phyloP scores from a whole-genome alignment of 2,329 filamentous ascomycete species.

The Scedosporium apiospermum region DNA sequence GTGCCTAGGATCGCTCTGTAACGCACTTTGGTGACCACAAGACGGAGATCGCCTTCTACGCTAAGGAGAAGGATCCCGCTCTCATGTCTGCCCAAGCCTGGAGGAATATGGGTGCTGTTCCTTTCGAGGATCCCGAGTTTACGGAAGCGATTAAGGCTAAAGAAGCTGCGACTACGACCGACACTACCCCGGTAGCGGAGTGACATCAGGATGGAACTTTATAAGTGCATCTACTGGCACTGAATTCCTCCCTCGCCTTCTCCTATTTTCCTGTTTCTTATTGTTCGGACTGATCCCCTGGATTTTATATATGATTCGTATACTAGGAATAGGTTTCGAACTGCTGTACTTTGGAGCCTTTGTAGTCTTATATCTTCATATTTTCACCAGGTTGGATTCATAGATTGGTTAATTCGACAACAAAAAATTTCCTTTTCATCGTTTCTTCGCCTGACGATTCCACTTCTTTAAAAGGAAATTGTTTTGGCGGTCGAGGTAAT shows the following conservation, averaged over 20 bases:
- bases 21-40: conserved; percentile 31
- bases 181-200: background rate
- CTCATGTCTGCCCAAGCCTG: conserved; percentile 34
- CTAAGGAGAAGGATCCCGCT: conserved; percentile 31
- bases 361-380: too few species aligned
- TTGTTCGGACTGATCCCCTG: too few species aligned
- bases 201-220: background rate
- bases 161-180: background rate
- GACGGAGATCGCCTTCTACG: conserved; percentile 30
- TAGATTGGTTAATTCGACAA: too few species aligned
- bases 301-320: too few species aligned
- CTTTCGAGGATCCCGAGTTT: conserved; percentile 28
- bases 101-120: conserved; percentile 31
- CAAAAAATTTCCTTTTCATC: too few species aligned
- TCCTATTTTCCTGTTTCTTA: background rate
- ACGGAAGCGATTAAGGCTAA: background rate
- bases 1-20: conserved; percentile 32
- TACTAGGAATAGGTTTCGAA: too few species aligned
- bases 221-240: background rate
- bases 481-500: too few species aligned
- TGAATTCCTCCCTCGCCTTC: background rate
- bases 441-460: too few species aligned
- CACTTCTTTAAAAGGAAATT: too few species aligned
- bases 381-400: too few species aligned
- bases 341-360: too few species aligned